Conservation (phyloP, 345 rosid genomes). For the Rhizophora mangle region DNA sequence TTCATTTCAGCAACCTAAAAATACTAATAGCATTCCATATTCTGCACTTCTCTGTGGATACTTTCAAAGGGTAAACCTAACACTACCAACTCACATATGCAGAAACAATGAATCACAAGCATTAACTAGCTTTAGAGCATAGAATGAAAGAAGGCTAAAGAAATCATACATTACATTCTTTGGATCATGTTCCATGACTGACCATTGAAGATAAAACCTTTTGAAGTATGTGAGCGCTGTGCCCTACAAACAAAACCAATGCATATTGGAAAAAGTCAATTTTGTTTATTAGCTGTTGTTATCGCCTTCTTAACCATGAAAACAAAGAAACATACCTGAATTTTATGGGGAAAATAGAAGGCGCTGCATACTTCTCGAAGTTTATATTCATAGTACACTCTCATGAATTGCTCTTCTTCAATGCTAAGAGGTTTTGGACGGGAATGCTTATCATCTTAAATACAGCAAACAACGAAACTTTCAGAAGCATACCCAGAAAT, state of each 20-base stretch:
- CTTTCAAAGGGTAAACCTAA: background rate
- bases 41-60: background rate
- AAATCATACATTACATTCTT: slow-evolving; percentile 79
- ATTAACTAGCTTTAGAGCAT: slow-evolving; percentile 3
- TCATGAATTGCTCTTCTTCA: slow-evolving; percentile 90
- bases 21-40: too few species aligned
- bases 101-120: background rate
- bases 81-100: background rate
- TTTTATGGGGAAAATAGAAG: slow-evolving; percentile 90
- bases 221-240: slow-evolving; percentile 93
- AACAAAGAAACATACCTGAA: slow-evolving; percentile 57
- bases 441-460: slow-evolving; percentile 73
- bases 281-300: background rate
- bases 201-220: slow-evolving; percentile 95
- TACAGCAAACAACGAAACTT: background rate
- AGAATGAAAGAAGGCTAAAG: slow-evolving; percentile 14
- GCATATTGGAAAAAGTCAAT: background rate
- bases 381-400: slow-evolving; percentile 82
- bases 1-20: too few species aligned
- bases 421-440: slow-evolving; percentile 70
- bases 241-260: slow-evolving; percentile 52
- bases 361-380: slow-evolving; percentile 97
- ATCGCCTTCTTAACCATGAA: background rate
- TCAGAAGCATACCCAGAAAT: slow-evolving; percentile 5
- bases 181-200: slow-evolving; percentile 98